These are phyloP conservation scores for Fusarium acutatum DNA, from an alignment of 2,329 filamentous ascomycete genomes.

Conservation along the genomic window DNA sequence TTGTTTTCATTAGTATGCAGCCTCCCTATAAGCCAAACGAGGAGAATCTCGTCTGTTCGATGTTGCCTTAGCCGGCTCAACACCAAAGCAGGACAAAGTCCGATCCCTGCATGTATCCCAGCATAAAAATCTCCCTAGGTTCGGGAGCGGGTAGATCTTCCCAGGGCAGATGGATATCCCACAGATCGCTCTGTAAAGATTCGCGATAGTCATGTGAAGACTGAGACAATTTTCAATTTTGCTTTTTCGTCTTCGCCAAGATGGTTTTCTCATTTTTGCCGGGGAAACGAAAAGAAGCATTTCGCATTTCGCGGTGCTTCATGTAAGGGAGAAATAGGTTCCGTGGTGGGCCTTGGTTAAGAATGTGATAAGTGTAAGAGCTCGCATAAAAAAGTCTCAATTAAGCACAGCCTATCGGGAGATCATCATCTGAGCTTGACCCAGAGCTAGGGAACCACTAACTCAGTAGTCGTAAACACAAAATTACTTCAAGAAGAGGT, in stretches of 20 bases:
- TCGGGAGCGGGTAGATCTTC: constrained; percentile 32
- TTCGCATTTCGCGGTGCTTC: neutral
- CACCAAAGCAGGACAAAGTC: constrained; percentile 1
- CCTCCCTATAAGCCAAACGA: neutral
- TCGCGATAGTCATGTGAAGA: constrained; percentile 5
- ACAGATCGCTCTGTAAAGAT: constrained; percentile 1
- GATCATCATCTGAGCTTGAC: neutral
- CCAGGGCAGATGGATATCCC: constrained; percentile 11
- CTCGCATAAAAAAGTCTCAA: constrained; percentile 19
- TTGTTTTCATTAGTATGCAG: constrained; percentile 3
- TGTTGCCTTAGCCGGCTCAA: neutral
- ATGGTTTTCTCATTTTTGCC: neutral
- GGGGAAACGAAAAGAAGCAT: constrained; percentile 12
- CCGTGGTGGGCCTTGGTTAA: neutral
- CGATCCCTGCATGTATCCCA: constrained; percentile 15
- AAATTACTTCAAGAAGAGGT: neutral
- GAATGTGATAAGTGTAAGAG: constrained; percentile 9
- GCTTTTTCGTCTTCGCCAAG: neutral
- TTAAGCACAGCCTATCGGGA: neutral
- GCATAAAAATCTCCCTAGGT: constrained; percentile 6
- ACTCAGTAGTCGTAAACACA: neutral
- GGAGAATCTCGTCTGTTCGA: neutral
- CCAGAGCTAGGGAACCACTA: neutral
- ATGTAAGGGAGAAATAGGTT: constrained; percentile 14
- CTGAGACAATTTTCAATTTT: constrained; percentile 15